These are phyloP conservation scores for Lathyrus aphaca DNA, from an alignment of 306 rosid genomes.

Conservation along the genomic window DNA sequence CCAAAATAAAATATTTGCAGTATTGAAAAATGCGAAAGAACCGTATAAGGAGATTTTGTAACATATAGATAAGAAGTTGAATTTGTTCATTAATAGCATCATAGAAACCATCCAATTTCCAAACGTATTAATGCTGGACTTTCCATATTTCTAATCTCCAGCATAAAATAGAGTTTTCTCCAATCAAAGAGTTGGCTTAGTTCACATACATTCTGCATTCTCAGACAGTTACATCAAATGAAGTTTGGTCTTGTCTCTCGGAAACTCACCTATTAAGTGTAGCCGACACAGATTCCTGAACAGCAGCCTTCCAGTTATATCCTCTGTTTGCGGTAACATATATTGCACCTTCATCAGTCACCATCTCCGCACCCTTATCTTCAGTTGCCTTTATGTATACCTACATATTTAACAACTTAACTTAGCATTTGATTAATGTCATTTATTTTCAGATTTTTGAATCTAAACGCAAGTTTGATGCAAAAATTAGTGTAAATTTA, in stretches of 20 bases:
- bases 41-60: slow-evolving; percentile 6
- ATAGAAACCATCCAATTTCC: background rate
- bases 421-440: background rate
- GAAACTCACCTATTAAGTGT: slow-evolving; percentile 85
- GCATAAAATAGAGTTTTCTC: background rate
- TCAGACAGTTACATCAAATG: slow-evolving; percentile 6
- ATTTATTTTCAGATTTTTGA: background rate
- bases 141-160: background rate
- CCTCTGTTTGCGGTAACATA: slow-evolving; percentile 92
- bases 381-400: slow-evolving; percentile 92
- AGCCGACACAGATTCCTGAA: slow-evolving; percentile 97
- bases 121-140: background rate
- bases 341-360: slow-evolving; percentile 94
- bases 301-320: slow-evolving; percentile 95
- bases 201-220: slow-evolving; percentile 9
- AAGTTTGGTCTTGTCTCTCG: slow-evolving; percentile 15
- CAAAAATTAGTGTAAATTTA: slow-evolving; percentile 3
- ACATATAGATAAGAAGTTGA: background rate
- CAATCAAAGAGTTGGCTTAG: slow-evolving; percentile 5
- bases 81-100: background rate
- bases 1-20: slow-evolving; percentile 17
- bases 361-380: slow-evolving; percentile 97
- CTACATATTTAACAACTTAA: slow-evolving; percentile 49
- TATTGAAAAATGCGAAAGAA: slow-evolving; percentile 8
- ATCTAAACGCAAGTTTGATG: background rate